Base-by-base conservation (phyloP, 148 eudicot genomes). In the Heliosperma pusillum region DNA sequence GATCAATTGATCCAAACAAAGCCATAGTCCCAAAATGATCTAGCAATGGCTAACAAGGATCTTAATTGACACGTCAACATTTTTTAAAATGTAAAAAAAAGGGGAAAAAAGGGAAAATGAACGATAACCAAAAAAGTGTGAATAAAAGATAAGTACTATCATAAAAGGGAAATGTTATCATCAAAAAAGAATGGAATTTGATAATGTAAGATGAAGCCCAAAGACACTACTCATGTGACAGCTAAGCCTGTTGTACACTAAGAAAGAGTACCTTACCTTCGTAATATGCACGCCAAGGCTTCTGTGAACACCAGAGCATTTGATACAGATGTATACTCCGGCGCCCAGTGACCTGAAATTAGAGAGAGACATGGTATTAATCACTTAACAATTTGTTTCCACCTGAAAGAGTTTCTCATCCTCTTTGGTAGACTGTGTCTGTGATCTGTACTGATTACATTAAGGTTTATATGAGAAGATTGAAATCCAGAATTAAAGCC, bases 221-320 rank as follows among this genome's bases (percentile, higher is more conserved):
- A 65, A 30, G 69, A 65, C 22, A 65, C 20, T 65, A 19, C 10
- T 11, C 47, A 15, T 65, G 69, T 12, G 55, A 17, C 55, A 42
- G 9, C 45, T 42, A 42, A 42, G 45, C 45, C 9, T 42, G 45
- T 42, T 42, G 45, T 42, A 3, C 55, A 50, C 5, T 12, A 50
- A 50, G 55, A 17, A 50, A 13, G 10, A 22, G 65, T 36, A 61
- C 61, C 73, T 42, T 75, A 92, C 98, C 97, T 95, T 88, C 62
- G 98, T 87, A 78, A 91, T 84, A 77, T 94, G 98, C 80, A 86
- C 98, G 77, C 98, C 98, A 56, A 94, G 96, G 85, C 98, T 91
- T 88, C 98, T 85, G 76, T 95, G 98, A 60, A 88, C 93, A 72
- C 98, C 98, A 53, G 98, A 92, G 82, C 98, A 95, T 83, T 95